phyloP scores from a whole-genome alignment of 176 grass and related monocot species.

The Carex parvula region DNA sequence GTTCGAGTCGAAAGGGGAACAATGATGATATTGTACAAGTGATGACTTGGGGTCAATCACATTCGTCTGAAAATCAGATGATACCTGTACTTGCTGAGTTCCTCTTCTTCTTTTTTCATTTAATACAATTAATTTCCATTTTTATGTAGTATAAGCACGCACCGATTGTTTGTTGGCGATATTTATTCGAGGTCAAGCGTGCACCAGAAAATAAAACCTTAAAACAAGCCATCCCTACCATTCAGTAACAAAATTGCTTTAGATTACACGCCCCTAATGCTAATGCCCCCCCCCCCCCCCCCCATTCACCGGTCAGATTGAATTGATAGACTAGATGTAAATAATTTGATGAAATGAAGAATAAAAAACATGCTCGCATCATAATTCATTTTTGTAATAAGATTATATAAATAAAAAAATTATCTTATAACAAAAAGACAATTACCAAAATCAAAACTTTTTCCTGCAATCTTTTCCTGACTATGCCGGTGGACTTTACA shows the following conservation, averaged over 20 bases:
- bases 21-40: not conserved
- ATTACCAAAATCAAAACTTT: conserved; percentile 1
- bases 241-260: too few relatives aligned
- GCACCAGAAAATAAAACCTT: too few relatives aligned
- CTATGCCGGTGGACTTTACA: not conserved
- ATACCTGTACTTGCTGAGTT: not conserved
- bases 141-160: too few relatives aligned
- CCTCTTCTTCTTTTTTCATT: not conserved
- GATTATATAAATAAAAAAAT: not conserved
- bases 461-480: not conserved
- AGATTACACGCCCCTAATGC: too few relatives aligned
- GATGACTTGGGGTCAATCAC: conserved; percentile 6
- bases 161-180: too few relatives aligned
- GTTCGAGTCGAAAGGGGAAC: conserved; percentile 7
- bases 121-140: not conserved
- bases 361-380: not conserved
- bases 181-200: too few relatives aligned
- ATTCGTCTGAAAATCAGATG: not conserved
- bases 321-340: too few relatives aligned
- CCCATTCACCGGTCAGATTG: too few relatives aligned
- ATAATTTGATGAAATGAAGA: not conserved
- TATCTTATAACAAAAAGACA: not conserved
- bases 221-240: too few relatives aligned
- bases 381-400: not conserved
- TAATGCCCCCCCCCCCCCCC: too few relatives aligned